phyloP scores from a whole-genome alignment of 2,329 filamentous ascomycete species.

The Phialemoniopsis sp. region DNA sequence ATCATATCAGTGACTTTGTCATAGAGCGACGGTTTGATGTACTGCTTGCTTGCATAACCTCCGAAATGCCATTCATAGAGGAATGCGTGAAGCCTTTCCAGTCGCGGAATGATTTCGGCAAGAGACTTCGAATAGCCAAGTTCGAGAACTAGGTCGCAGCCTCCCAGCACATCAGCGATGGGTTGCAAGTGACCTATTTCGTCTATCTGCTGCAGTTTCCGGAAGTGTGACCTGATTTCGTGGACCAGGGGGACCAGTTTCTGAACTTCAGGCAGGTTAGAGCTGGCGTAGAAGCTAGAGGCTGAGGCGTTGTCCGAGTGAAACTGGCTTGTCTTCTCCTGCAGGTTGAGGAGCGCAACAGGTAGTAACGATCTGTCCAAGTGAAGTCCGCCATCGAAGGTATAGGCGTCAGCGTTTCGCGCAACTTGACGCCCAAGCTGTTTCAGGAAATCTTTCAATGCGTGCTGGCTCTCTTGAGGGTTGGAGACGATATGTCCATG shows the following conservation, averaged over 20 bases:
- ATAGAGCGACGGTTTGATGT: slow-evolving; percentile 66
- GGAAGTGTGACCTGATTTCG: slow-evolving; percentile 68
- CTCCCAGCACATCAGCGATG: slow-evolving; percentile 70
- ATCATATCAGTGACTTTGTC: slow-evolving; percentile 76
- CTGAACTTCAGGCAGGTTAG: slow-evolving; percentile 72
- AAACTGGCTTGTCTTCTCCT: slow-evolving; percentile 53
- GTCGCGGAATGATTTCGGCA: slow-evolving; percentile 77
- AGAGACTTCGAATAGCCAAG: slow-evolving; percentile 79
- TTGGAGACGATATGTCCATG: slow-evolving; percentile 52
- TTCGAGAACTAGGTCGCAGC: slow-evolving; percentile 70
- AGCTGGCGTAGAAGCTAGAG: slow-evolving; percentile 71
- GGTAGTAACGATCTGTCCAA: slow-evolving; percentile 58
- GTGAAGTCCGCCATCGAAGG: slow-evolving; percentile 15
- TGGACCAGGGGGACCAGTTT: slow-evolving; percentile 67
- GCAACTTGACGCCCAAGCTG: slow-evolving; percentile 35
- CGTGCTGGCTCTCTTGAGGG: slow-evolving; percentile 30
- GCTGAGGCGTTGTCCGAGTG: slow-evolving; percentile 16
- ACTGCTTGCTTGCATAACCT: slow-evolving; percentile 78
- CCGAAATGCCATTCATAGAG: slow-evolving; percentile 91
- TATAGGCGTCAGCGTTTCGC: slow-evolving; percentile 8
- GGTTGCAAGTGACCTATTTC: slow-evolving; percentile 71
- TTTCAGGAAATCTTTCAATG: slow-evolving; percentile 39
- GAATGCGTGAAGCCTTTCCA: slow-evolving; percentile 81
- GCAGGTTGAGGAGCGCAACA: slow-evolving; percentile 60
- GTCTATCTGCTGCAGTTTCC: slow-evolving; percentile 61